Evolutionary conservation across 768 basidiomycete genomes (phyloP).

Genomic region (Pleurotus cornucopiae): DNA sequence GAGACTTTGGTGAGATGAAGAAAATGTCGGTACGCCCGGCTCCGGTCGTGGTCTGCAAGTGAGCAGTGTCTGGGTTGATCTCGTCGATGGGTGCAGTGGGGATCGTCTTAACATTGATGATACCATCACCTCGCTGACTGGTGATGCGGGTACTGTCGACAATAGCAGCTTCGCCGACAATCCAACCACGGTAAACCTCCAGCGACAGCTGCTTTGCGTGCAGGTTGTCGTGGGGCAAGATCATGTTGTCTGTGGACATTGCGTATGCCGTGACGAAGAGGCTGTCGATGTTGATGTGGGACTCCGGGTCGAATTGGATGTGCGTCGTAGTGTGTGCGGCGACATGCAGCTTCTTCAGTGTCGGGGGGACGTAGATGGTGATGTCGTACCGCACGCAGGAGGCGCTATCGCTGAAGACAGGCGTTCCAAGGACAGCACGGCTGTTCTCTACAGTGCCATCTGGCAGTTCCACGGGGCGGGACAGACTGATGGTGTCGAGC

Average conservation of each 20-base stretch:
- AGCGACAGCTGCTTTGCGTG: slow-evolving; percentile 34
- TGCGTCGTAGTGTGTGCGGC: slow-evolving; percentile 40
- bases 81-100: slow-evolving; percentile 32
- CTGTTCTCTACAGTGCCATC: slow-evolving; percentile 29
- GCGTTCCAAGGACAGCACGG: slow-evolving; percentile 34
- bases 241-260: slow-evolving; percentile 35
- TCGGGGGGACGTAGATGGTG: slow-evolving; percentile 44
- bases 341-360: slow-evolving; percentile 44
- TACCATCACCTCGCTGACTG: slow-evolving; percentile 48
- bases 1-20: slow-evolving; percentile 33
- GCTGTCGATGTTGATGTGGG: slow-evolving; percentile 36
- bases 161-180: slow-evolving; percentile 55
- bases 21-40: slow-evolving; percentile 49
- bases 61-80: slow-evolving; percentile 27
- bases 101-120: slow-evolving; percentile 43
- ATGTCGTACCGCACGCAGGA: slow-evolving; percentile 56
- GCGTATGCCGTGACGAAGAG: slow-evolving; percentile 42
- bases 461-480: slow-evolving; percentile 26
- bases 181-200: slow-evolving; percentile 51
- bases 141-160: slow-evolving; percentile 34
- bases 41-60: slow-evolving; percentile 45
- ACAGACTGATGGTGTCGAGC: slow-evolving; percentile 32
- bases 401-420: slow-evolving; percentile 18
- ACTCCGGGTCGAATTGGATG: slow-evolving; percentile 42
- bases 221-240: slow-evolving; percentile 39